Base-by-base conservation (phyloP, 2,329 filamentous ascomycete genomes). In the Epicoccum nigrum region DNA sequence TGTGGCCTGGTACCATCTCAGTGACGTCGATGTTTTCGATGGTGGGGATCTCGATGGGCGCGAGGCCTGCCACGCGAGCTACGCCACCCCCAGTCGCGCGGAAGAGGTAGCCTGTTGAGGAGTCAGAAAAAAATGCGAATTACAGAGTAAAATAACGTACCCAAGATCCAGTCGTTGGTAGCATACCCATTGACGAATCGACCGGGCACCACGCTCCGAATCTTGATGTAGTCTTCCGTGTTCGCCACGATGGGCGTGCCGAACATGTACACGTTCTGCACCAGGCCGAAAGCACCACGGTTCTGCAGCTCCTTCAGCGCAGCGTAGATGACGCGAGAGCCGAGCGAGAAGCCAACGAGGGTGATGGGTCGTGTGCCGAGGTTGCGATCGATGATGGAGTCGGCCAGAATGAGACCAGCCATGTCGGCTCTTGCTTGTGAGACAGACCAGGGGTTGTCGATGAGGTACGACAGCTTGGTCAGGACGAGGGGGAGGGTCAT, bases 361-460 rank as follows among this genome's bases (percentile, higher is more conserved):
- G 94, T 99, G 54, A 97, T 86, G 0, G 94, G 94, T 21, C 94
- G 83, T 5, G 92, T 91, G 13, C 94, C 94, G 16, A 99, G 80
- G 68, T 95, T 97, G 40, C 92, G 86, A 63, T 96, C 92, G 54
- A 96, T 89, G 27, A 99, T 79, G 0, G 93, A 97, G 73, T 99
- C 94, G 1, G 94, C 94, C 45, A 99, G 81, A 70, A 99, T 96
- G 38, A 96, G 82, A 3, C 94, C 94, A 7, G 93, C 90, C 48
- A 90, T 82, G 65, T 89, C 92, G 23, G 94, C 94, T 63, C 94
- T 86, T 65, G 94, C 91, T 41, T 96, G 83, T 1, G 94, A 97
- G n/a, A 97, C 92, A 20, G 89, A 91, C 94, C 94, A 99, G 0
- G 94, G 94, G 68, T 99, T 99, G 74, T 99, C 94, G 60, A 99